phyloP scores from a whole-genome alignment of 164 flowering plant species.

The Kalanchoe fedtschenkoi region DNA sequence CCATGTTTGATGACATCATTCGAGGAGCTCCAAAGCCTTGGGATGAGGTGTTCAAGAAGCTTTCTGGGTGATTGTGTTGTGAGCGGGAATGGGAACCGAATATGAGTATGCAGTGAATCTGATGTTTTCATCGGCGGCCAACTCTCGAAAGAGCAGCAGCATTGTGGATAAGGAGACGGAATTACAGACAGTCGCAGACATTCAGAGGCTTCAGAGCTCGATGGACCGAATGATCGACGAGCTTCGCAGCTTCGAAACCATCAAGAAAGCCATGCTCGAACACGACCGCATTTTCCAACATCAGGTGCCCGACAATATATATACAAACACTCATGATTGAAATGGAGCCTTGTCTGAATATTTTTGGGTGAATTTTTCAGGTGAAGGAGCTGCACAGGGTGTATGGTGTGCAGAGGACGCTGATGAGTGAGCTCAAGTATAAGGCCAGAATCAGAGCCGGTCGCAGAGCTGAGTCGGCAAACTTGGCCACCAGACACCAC shows the following conservation, averaged over 20 bases:
- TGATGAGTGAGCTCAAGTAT: slow-evolving; percentile 42
- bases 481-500: no score
- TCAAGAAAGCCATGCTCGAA: slow-evolving; percentile 45
- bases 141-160: background rate
- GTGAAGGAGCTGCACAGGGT: slow-evolving; percentile 62
- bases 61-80: background rate
- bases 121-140: background rate
- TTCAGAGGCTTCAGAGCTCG: background rate
- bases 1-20: background rate
- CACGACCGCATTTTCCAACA: slow-evolving; percentile 60
- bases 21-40: no score
- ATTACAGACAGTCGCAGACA: background rate
- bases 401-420: slow-evolving; percentile 47
- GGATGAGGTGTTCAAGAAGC: no score
- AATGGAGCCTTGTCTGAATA: background rate
- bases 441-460: slow-evolving; percentile 13
- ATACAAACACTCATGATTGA: background rate
- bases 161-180: background rate
- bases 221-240: slow-evolving; percentile 11
- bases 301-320: slow-evolving; percentile 32
- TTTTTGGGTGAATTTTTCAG: slow-evolving; percentile 22
- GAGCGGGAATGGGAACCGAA: slow-evolving; percentile 9
- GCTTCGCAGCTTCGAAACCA: slow-evolving; percentile 29
- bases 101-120: background rate
- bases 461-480: slow-evolving; percentile 16